Evolutionary conservation across 208 protist genomes (phyloP), one percentile per base, ranked within the genome.

Genomic region (Trypanosoma cruzi): DNA sequence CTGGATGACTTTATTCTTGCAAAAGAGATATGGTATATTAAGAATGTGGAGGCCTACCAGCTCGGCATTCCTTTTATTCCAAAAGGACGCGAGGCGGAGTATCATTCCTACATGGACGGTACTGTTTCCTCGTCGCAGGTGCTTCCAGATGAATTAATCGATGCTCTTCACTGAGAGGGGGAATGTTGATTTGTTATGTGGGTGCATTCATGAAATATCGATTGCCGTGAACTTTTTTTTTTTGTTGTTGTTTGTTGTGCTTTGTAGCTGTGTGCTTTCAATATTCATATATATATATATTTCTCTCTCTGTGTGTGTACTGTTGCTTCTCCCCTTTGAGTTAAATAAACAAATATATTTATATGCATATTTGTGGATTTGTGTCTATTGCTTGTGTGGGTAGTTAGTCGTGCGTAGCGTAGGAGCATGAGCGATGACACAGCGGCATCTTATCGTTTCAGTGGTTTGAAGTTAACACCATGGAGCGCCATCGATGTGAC

Each of bases 11-110:
- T 87, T 59, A 77, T 96, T 48, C 66, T 96, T 1, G 79, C 86
- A 0, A 96, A 96, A 76, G 88, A 96, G 54, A 88, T 96, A 52
- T 96, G 91, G 91, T 93, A 96, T 59, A 94, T 96, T 6, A 96
- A 96, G 52, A 96, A 96, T 50, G 83, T 96, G 24, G 88, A 96
- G 58, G 89, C 91, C 16, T 94, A 94, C 55, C 88, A 96, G 70
- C 76, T 96, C 3, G 85, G 79, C 24, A 65, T 96, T 20, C 88
- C 88, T 0, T 82, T 85, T 44, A 96, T 96, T 4, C 86, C 86
- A 13, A 80, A 79, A n/a, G 86, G 86, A 2, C 64, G 85, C 5
- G 89, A 95, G 73, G 46, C 63, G 24, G 86, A 93, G 65, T 92
- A 87, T 60, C 85, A 93, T 44, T 64, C 71, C 14, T 93, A 89